Conservation (phyloP, 441 rosid species). For the Corymbia calophylla region DNA sequence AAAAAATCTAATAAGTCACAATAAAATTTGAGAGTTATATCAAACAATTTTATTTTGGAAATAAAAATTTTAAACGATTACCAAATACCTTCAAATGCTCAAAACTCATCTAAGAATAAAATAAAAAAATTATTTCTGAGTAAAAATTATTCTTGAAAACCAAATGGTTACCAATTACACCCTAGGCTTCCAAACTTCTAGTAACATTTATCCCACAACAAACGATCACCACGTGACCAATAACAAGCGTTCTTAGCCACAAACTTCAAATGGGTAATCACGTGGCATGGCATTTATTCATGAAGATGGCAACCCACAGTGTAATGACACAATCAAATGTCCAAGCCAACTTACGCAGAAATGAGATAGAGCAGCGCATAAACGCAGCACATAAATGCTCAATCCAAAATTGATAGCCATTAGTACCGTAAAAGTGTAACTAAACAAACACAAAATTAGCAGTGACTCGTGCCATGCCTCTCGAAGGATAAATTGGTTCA, state of each 20-base stretch:
- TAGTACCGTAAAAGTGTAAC: not conserved
- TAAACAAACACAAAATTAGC: not conserved
- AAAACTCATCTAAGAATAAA: too few species aligned
- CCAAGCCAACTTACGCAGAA: not conserved
- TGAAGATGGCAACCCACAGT: not conserved
- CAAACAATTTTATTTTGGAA: too few species aligned
- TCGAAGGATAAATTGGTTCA: not conserved
- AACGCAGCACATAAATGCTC: not conserved
- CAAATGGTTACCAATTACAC: too few species aligned
- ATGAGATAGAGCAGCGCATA: not conserved
- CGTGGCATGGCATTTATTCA: not conserved
- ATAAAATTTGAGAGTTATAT: too few species aligned
- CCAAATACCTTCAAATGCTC: too few species aligned
- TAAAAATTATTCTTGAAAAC: too few species aligned
- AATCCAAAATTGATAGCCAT: constrained; percentile 5
- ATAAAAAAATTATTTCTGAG: too few species aligned
- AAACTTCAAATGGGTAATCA: not conserved
- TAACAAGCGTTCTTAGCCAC: not conserved
- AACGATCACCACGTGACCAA: not conserved
- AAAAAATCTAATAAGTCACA: too few species aligned
- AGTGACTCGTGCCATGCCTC: not conserved
- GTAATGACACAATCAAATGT: not conserved
- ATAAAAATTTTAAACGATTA: too few species aligned
- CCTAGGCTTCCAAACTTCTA: not conserved
- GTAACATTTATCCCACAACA: not conserved